Conservation (phyloP, 2,329 filamentous ascomycete genomes). For the Macrophomina tecta region DNA sequence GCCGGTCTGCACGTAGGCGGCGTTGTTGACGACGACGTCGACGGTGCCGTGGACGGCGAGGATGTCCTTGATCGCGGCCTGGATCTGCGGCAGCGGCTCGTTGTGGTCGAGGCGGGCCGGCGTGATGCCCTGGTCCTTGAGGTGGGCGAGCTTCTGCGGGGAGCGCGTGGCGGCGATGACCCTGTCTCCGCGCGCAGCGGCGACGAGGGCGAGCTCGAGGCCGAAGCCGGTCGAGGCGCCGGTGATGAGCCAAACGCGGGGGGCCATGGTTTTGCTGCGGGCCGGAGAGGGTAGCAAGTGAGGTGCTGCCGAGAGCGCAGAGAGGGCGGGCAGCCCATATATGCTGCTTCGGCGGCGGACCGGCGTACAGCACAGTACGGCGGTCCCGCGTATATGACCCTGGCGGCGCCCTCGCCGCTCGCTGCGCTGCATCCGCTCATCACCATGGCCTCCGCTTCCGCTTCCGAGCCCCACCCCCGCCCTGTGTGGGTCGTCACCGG, state of each 20-base stretch:
- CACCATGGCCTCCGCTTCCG: neutral
- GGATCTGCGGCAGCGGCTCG: constrained; percentile 36
- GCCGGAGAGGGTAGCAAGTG: no score
- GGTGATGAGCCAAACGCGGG: constrained; percentile 35
- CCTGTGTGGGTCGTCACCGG: constrained; percentile 59
- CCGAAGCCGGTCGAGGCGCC: constrained; percentile 37
- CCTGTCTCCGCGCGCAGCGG: constrained; percentile 30
- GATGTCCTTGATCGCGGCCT: constrained; percentile 43
- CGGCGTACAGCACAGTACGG: no score
- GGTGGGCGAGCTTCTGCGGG: neutral
- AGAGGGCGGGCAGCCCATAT: no score
- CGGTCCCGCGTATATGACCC: no score
- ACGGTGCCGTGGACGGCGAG: constrained; percentile 36
- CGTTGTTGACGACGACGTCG: constrained; percentile 16
- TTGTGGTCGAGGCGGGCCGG: constrained; percentile 48
- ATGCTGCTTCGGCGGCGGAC: no score
- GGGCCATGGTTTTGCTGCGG: no score
- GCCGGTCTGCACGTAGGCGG: constrained; percentile 1
- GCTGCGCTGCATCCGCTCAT: no score
- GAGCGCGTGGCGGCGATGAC: constrained; percentile 36
- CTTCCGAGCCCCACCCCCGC: neutral
- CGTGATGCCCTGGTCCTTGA: neutral
- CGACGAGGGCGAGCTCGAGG: constrained; percentile 29
- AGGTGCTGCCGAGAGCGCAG: no score
- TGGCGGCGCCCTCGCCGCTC: no score